phyloP scores from a whole-genome alignment of 441 rosid species.

The Adansonia rubrostipa region DNA sequence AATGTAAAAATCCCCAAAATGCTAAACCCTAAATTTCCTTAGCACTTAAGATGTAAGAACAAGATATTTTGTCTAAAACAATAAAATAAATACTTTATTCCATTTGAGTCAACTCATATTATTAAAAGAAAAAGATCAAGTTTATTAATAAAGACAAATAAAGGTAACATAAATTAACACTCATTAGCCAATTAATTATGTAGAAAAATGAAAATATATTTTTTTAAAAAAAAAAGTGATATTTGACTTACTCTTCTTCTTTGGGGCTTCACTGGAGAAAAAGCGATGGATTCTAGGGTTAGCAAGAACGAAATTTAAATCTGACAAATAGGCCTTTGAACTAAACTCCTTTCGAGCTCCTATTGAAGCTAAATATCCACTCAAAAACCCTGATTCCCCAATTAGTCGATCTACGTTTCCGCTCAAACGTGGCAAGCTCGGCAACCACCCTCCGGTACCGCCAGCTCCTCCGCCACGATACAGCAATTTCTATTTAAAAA shows the following conservation, averaged over 20 bases:
- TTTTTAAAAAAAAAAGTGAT: background rate
- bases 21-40: background rate
- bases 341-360: conserved; percentile 41
- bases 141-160: background rate
- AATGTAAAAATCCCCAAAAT: conserved; percentile 3
- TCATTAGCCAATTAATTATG: background rate
- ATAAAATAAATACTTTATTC: background rate
- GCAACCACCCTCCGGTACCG: conserved; percentile 36
- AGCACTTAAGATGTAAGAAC: background rate
- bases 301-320: conserved; percentile 48
- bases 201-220: background rate
- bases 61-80: background rate
- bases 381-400: conserved; percentile 60
- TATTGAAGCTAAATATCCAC: conserved; percentile 60
- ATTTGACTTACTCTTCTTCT: conserved; percentile 63
- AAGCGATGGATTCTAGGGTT: conserved; percentile 47
- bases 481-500: conserved; percentile 38
- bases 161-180: background rate
- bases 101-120: background rate
- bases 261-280: conserved; percentile 63
- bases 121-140: background rate
- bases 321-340: conserved; percentile 35
- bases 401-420: conserved; percentile 37
- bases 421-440: conserved; percentile 29
- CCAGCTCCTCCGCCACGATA: conserved; percentile 38